Evolutionary conservation across 768 basidiomycete species (phyloP).

Genomic region (Hebeloma cylindrosporum): DNA sequence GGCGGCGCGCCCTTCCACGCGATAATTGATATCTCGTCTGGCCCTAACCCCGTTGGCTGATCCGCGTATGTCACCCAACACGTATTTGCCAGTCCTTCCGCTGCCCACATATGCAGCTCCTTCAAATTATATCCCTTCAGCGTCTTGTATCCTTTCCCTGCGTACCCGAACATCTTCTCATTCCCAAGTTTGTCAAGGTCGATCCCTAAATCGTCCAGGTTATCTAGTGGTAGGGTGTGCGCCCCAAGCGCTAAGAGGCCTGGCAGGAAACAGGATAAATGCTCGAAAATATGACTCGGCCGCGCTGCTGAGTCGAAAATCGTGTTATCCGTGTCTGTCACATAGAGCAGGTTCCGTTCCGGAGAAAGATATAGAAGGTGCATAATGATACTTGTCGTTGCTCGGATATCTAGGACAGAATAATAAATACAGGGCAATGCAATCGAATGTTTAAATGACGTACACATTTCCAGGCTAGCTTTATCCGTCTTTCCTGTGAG

Average conservation of each 20-base stretch:
- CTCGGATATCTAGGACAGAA: constrained; percentile 49
- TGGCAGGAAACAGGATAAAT: constrained; percentile 77
- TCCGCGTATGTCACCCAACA: constrained; percentile 75
- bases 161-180: constrained; percentile 33
- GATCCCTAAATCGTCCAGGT: constrained; percentile 49
- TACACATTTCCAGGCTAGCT: constrained; percentile 66
- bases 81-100: constrained; percentile 69
- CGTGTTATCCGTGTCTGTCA: constrained; percentile 49
- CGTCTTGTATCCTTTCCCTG: constrained; percentile 32
- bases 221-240: constrained; percentile 57
- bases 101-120: constrained; percentile 73
- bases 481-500: constrained; percentile 64
- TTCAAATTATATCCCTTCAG: constrained; percentile 51
- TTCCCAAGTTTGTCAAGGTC: constrained; percentile 43
- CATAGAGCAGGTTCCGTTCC: constrained; percentile 63
- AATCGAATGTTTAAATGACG: constrained; percentile 18
- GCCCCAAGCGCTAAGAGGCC: constrained; percentile 73
- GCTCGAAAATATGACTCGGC: constrained; percentile 60
- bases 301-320: constrained; percentile 28
- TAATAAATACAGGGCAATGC: neutral
- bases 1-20: constrained; percentile 2
- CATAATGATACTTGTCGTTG: constrained; percentile 61
- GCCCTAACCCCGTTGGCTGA: constrained; percentile 64
- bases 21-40: constrained; percentile 49
- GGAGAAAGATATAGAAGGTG: constrained; percentile 69